Percentiles rank a stretch among this genome's conserved stretches.
Evolutionary conservation across 192 early-diverging fungal genomes (phyloP).

Genomic region (Gaertneriomyces sp.): DNA sequence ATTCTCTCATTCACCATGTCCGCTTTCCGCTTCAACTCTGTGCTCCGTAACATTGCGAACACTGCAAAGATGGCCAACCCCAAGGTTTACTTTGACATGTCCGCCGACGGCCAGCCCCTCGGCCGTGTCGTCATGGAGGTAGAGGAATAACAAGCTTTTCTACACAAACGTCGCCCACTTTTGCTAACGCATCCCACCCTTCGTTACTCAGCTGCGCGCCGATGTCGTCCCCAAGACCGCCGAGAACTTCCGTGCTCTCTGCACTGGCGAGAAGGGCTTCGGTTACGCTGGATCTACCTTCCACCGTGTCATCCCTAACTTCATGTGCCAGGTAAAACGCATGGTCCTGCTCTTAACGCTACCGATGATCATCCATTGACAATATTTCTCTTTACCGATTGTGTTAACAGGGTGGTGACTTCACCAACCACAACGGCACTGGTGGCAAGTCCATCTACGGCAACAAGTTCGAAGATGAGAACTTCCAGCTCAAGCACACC

Average conservation of each 20-base stretch:
- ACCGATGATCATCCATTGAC: neutral
- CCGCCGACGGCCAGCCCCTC: slow-evolving; percentile 44
- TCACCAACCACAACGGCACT: slow-evolving; percentile 80
- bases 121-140: slow-evolving; percentile 60
- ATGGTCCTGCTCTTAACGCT: neutral
- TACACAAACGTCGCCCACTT: neutral
- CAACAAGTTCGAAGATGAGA: slow-evolving; percentile 84
- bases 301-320: slow-evolving; percentile 78
- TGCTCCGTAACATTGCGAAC: neutral
- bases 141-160: neutral
- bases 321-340: slow-evolving; percentile 30
- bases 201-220: slow-evolving; percentile 12
- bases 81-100: slow-evolving; percentile 70
- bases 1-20: too few species aligned
- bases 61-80: slow-evolving; percentile 26
- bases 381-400: neutral
- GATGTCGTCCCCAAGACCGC: slow-evolving; percentile 59
- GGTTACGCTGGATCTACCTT: slow-evolving; percentile 71
- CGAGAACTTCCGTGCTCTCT: slow-evolving; percentile 98
- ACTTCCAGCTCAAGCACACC: slow-evolving; percentile 80
- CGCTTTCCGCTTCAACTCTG: slow-evolving; percentile 11
- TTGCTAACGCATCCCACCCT: neutral
- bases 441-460: slow-evolving; percentile 81
- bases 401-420: slow-evolving; percentile 74
- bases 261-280: slow-evolving; percentile 92